Conservation (phyloP, 148 eudicot species). For the Vaccinium macrocarpon region DNA sequence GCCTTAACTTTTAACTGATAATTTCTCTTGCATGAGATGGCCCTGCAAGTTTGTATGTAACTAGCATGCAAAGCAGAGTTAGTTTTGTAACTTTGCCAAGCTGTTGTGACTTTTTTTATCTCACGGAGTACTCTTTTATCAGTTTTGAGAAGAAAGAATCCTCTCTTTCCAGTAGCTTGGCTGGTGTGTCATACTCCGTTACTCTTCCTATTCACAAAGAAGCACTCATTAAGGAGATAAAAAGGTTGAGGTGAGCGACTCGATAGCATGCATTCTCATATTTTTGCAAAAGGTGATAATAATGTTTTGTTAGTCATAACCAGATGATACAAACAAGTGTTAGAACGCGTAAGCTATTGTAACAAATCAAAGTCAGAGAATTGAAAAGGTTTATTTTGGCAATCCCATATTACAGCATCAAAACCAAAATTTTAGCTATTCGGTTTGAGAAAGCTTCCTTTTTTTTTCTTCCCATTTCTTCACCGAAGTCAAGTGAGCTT, state of each 20-base stretch:
- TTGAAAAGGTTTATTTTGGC: background rate
- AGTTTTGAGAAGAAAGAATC: conserved; percentile 88
- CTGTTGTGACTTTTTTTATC: conserved; percentile 63
- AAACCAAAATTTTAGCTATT: background rate
- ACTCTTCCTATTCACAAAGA: conserved; percentile 64
- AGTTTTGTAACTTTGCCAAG: conserved; percentile 30
- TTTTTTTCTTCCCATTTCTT: too few species aligned
- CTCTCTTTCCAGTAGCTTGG: conserved; percentile 75
- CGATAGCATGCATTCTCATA: too few species aligned
- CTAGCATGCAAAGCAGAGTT: background rate
- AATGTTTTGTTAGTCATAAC: background rate
- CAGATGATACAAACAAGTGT: background rate
- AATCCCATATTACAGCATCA: background rate
- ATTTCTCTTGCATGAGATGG: background rate
- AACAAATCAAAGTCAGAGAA: background rate
- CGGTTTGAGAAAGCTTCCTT: background rate
- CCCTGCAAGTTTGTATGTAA: background rate
- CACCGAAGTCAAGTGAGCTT: background rate
- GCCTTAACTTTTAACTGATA: background rate
- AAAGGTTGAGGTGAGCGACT: too few species aligned
- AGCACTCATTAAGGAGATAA: background rate
- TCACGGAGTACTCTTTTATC: conserved; percentile 79
- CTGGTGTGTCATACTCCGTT: conserved; percentile 86
- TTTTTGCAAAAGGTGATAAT: background rate
- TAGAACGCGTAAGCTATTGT: background rate